Base-by-base conservation (phyloP, 1,284 basidiomycete species). In the Sphagnurus paluster region DNA sequence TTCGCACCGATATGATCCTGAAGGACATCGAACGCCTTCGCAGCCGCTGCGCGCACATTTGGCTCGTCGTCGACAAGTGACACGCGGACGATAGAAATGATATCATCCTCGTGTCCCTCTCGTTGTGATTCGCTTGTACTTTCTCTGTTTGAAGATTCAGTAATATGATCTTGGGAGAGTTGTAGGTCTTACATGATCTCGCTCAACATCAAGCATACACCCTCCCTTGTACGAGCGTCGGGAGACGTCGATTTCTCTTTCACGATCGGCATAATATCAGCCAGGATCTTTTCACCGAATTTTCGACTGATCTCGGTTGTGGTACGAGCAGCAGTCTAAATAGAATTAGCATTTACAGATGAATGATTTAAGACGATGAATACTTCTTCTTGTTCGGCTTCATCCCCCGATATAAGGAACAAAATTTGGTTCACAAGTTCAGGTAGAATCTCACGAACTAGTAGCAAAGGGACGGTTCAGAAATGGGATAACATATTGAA, bases 361-460 rank as follows among this genome's bases (percentile, higher is more conserved):
- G 44, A 10, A 8, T 20, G 13, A 46, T 34, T 26, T 5, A 30
- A 26, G 28, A 28, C 16, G n/a, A n/a, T 19, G 44, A 65, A 34
- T 55, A 93, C 93, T 79, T 99, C 96, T 70, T 93, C 84, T 61
- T 97, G 93, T 58, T 99, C 96, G 41, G 71, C 71, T 56, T 91
- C 88, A 28, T 84, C 75, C 50, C 84, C 84, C 32, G 92, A 89
- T 43, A 98, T 82, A 5, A 96, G 73, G 25, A 72, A 65, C 49
- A 93, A 76, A 54, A 90, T 78, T 62, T 88, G 84, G 56, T 78
- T 76, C 55, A 98, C 79, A 58, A 99, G 82, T 46, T 92, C 84
- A 1, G 92, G 87, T 39, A 99, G 75, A 50, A 99, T 90, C 65
- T 99, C 97, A 54, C 95, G 85, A n/a, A 97, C 94, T 79, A 39